Evolutionary conservation across 169 alveolate species (phyloP), one percentile per base, ranked within the genome.

Genomic region (Plasmodium coatneyi): DNA sequence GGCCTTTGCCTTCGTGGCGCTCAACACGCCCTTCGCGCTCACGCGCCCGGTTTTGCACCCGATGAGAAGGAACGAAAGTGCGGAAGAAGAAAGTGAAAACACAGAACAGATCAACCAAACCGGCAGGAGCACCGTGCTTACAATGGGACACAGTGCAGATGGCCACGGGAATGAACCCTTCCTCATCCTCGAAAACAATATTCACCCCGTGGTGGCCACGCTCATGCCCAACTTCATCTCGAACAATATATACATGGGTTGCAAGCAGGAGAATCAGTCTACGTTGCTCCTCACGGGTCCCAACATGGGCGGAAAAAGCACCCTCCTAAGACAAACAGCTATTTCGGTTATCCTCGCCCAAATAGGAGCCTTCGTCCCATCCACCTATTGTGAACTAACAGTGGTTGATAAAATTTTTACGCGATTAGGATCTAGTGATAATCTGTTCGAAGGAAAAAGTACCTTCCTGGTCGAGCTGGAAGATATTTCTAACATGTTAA

Each of bases 231-330:
- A 79, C 43, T 98, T 97, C 95, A 96, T 98, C 30, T 97, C 99
- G 22, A 98, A 97, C 92, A 97, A 96, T 80, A 80, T 96, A 22
- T 76, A 70, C 43, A 89, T 98, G 82, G 89, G 92, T 30, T 87
- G 95, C 46, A 80, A 83, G 34, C 92, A 90, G 39, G 96, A 86
- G 60, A 82, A 66, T 43, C 71, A 76, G 71, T 36, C 82, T 0
- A 79, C 95, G 6, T 60, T 98, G 49, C 97, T 99, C 74, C 96
- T 99, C 60, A 99, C 99, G 10, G 99, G 99, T 0, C 99, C 99
- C 34, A 99, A 99, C 95, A 99, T 99, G 99, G 99, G 99, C 28
- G 99, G 99, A 39, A 99, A 99, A 96, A 98, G 99, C 41, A 99
- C 99, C 0, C 93, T 99, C 19, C 97, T 99, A 74, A 95, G 99